Conservation (phyloP, 306 rosid species). For the Inga laurina region DNA sequence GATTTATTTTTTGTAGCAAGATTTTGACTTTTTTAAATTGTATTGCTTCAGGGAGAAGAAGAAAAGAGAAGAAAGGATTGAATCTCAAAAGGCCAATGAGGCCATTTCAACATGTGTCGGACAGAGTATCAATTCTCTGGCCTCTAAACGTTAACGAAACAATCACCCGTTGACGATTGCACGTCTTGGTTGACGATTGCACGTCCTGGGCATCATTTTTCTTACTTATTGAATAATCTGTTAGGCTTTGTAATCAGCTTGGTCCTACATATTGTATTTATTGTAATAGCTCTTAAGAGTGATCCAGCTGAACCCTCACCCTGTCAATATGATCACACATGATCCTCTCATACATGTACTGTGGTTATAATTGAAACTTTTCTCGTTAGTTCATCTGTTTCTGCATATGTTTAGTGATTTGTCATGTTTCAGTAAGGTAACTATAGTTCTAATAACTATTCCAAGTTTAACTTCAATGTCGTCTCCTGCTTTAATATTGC, state of each 20-base stretch:
- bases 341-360: constrained; percentile 19
- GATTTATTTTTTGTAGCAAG: constrained; percentile 17
- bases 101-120: constrained; percentile 75
- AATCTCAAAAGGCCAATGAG: constrained; percentile 73
- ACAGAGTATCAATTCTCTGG: constrained; percentile 45
- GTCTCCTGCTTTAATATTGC: not conserved
- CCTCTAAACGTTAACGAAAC: constrained; percentile 26
- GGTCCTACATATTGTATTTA: constrained; percentile 35
- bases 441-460: not conserved
- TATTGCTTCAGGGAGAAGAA: constrained; percentile 86
- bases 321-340: constrained; percentile 5
- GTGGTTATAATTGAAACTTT: constrained; percentile 13
- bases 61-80: constrained; percentile 84
- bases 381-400: not conserved
- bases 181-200: constrained; percentile 29
- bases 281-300: constrained; percentile 31
- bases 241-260: constrained; percentile 12
- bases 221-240: constrained; percentile 36
- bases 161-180: constrained; percentile 17
- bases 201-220: constrained; percentile 30
- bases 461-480: constrained; percentile 1
- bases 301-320: constrained; percentile 34
- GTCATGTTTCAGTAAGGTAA: not conserved
- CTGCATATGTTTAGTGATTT: constrained; percentile 1
- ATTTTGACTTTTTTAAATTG: constrained; percentile 23